Base-by-base conservation (phyloP, 768 basidiomycete genomes). In the Phanerochaete carnosa region DNA sequence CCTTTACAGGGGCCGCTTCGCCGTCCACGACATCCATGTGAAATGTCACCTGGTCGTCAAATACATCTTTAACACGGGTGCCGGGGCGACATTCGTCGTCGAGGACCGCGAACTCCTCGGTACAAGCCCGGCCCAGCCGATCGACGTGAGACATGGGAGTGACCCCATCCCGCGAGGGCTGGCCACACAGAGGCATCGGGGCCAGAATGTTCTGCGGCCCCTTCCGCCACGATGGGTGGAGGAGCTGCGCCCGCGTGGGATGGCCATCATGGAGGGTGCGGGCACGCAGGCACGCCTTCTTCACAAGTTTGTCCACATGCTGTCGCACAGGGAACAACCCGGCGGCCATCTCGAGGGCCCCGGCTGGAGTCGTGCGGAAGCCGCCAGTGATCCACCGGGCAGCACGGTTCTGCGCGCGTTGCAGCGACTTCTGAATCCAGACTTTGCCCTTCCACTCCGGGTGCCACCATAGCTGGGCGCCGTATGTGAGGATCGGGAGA, bases 321-420 rank as follows among this genome's bases (percentile, higher is more conserved):
- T 62, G 56, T 30, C 52, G 54, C 1, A 68, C 45, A 1, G 67
- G 67, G 5, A 63, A 43, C 5, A 68, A 32, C 3, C 63, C 67
- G 1, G 65, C 67, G 13, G 64, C 39, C 6, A 59, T 59, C 26
- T 66, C 60, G 52, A 66, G 57, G 9, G 63, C 64, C 0, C 63
- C 61, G n/a, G 60, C 33, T 6, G 63, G 67, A 13, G 67, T 62
- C 13, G 67, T 64, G 26, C 62, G 46, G 46, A 66, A 68, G 1
- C 46, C 61, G 6, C 67, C 64, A 0, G 63, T 63, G 33, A 68
- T 68, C 67, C 67, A 66, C n/a, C 63, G 37, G 15, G 60, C 59
- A 0, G 67, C 67, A 3, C 55, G 39, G 39, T 45, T 59, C 52
- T 68, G 67, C 11, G 63, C 67, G 25, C 47, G 58, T 25, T 62